A percentile compares a stretch with the other conserved stretches of the same genome.
phyloP scores from a whole-genome alignment of 352 stramenopile genomes.

The Peronospora belbahrii region DNA sequence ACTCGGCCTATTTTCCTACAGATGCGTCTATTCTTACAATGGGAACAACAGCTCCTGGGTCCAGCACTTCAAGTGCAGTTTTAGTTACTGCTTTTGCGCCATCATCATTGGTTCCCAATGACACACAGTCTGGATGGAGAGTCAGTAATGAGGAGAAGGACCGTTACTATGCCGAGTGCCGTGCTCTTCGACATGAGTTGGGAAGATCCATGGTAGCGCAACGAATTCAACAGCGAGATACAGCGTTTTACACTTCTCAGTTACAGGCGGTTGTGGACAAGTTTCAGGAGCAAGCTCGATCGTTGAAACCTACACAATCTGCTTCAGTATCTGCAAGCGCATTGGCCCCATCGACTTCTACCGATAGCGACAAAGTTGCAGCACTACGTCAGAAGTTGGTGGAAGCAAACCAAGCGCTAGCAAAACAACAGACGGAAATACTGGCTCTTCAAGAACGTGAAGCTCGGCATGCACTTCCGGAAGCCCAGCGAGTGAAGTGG shows the following conservation, averaged over 20 bases:
- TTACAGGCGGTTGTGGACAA: constrained; percentile 49
- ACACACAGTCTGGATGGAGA: constrained; percentile 28
- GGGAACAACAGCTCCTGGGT: constrained; percentile 20
- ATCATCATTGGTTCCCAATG: constrained; percentile 15
- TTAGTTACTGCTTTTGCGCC: constrained; percentile 23
- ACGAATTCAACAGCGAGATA: constrained; percentile 35
- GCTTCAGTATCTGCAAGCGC: constrained; percentile 6
- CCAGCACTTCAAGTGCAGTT: constrained; percentile 12
- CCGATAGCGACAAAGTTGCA: constrained; percentile 40
- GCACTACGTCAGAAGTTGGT: constrained; percentile 54
- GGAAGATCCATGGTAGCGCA: constrained; percentile 40
- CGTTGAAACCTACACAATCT: constrained; percentile 27
- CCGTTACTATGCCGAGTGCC: constrained; percentile 59
- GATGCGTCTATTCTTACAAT: constrained; percentile 56
- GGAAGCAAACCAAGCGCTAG: constrained; percentile 56
- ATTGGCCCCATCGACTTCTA: constrained; percentile 5
- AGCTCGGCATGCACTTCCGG: constrained; percentile 46
- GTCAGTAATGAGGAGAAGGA: constrained; percentile 55
- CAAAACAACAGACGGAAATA: constrained; percentile 55
- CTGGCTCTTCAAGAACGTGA: constrained; percentile 59
- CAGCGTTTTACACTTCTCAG: constrained; percentile 30
- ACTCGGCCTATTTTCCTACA: constrained; percentile 60
- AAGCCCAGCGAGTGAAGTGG: constrained; percentile 57
- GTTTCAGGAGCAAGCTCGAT: constrained; percentile 49
- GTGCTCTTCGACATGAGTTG: constrained; percentile 57